Evolutionary conservation across 2,329 filamentous ascomycete genomes (phyloP).

Genomic region (Calonectria fujianensis): DNA sequence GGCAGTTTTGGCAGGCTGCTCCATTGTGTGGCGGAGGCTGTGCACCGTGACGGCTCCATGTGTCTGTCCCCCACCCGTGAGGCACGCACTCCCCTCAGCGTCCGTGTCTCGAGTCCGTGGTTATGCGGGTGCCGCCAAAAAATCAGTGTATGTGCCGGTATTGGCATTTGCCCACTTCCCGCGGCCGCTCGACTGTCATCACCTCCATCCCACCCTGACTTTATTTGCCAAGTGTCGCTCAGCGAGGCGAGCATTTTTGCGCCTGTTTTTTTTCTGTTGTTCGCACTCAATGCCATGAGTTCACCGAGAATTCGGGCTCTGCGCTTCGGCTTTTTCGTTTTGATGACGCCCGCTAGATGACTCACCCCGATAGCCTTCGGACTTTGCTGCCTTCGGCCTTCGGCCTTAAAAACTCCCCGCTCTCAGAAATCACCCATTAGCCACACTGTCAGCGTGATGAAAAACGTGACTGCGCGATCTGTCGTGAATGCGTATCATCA

Average conservation of each 20-base stretch:
- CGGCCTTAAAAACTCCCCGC: conserved; percentile 48
- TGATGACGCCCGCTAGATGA: conserved; percentile 40
- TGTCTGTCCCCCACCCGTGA: conserved; percentile 10
- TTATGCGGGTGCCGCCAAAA: not conserved
- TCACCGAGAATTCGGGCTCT: not conserved
- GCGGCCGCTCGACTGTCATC: not conserved
- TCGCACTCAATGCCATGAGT: not conserved
- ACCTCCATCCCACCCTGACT: conserved; percentile 9
- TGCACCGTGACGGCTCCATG: conserved; percentile 26
- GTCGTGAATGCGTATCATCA: conserved; percentile 38
- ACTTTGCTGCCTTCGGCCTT: conserved; percentile 52
- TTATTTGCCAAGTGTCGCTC: not conserved
- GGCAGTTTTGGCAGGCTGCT: conserved; percentile 13
- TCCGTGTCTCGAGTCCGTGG: not conserved
- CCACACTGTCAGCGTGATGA: conserved; percentile 37
- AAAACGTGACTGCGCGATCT: conserved; percentile 47
- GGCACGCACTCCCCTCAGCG: conserved; percentile 2
- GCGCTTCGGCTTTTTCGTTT: conserved; percentile 39
- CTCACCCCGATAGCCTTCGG: conserved; percentile 44
- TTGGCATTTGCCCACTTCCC: conserved; percentile 2
- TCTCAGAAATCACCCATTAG: conserved; percentile 40
- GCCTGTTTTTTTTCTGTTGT: not conserved
- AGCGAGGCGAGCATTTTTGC: not conserved
- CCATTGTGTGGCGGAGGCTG: conserved; percentile 25
- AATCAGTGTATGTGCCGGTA: not conserved